These are phyloP conservation scores for Aspergillus viridinutans DNA, from an alignment of 2,329 filamentous ascomycete species.

Conservation along the genomic window DNA sequence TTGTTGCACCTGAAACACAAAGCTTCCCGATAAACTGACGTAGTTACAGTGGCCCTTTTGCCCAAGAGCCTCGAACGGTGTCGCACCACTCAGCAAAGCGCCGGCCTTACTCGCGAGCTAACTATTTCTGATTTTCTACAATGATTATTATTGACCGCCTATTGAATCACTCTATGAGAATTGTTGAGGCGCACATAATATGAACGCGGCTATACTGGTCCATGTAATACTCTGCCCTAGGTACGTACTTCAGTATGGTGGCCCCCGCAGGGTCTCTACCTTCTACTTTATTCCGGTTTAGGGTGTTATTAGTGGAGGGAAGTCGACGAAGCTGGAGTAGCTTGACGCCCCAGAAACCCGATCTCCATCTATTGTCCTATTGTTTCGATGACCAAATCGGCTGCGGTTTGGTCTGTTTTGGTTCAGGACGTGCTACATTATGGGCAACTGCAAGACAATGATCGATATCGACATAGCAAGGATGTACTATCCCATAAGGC, in stretches of 20 bases:
- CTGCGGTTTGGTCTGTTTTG: not conserved
- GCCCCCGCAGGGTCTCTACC: too few relatives aligned
- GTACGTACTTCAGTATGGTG: not conserved
- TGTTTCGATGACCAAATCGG: not conserved
- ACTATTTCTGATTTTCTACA: not conserved
- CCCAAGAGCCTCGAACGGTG: not conserved
- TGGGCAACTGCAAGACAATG: not conserved
- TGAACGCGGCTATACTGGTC: not conserved
- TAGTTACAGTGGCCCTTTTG: conserved; percentile 5
- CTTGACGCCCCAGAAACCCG: not conserved
- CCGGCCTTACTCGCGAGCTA: not conserved
- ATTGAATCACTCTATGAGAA: not conserved
- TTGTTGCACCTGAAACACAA: conserved; percentile 22
- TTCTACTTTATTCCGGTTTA: not conserved
- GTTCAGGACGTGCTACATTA: not conserved
- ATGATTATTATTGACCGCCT: not conserved
- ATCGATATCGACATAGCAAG: not conserved
- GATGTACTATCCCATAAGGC: not conserved
- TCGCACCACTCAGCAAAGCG: not conserved
- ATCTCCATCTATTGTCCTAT: not conserved
- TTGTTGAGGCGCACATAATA: not conserved
- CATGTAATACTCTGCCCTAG: not conserved
- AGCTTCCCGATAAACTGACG: conserved; percentile 16
- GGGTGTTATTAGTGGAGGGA: not conserved
- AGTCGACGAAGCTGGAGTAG: not conserved